Evolutionary conservation across 805 yeast genomes (phyloP).

Genomic region (Yarrowia sp.): DNA sequence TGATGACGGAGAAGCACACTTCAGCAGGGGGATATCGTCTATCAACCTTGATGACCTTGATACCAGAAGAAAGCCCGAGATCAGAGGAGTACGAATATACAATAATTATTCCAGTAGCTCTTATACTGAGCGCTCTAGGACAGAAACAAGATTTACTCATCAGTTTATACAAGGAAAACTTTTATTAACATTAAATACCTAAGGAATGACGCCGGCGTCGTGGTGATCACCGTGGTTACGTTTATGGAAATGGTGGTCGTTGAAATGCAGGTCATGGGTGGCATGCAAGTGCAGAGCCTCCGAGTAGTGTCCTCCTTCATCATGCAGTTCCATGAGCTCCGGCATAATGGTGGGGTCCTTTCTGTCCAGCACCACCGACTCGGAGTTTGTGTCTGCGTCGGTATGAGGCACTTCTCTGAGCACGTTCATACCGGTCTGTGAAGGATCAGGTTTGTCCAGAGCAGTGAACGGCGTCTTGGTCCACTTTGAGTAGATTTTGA

Average conservation of each 20-base stretch:
- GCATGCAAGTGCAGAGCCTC: neutral
- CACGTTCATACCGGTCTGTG: neutral
- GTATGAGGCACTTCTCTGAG: neutral
- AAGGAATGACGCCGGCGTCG: neutral
- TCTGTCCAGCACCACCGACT: conserved; percentile 14
- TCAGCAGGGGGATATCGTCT: too few relatives aligned
- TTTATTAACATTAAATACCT: too few relatives aligned
- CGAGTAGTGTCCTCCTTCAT: neutral
- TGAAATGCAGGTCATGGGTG: neutral
- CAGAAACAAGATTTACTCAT: too few relatives aligned
- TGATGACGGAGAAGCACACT: too few relatives aligned
- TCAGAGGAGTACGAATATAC: too few relatives aligned
- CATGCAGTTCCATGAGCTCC: neutral
- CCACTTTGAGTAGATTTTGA: conserved; percentile 38
- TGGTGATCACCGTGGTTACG: neutral
- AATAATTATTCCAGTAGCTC: too few relatives aligned
- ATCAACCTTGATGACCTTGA: too few relatives aligned
- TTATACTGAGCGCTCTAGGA: too few relatives aligned
- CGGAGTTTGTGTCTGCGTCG: neutral
- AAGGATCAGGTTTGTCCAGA: conserved; percentile 35
- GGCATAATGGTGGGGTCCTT: conserved; percentile 15
- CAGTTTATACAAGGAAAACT: too few relatives aligned
- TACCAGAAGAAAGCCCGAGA: too few relatives aligned
- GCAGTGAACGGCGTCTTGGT: conserved; percentile 43
- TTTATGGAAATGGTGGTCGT: neutral